These are phyloP conservation scores for Oryza punctata DNA, from an alignment of 176 grass and related monocot species.

Conservation along the genomic window DNA sequence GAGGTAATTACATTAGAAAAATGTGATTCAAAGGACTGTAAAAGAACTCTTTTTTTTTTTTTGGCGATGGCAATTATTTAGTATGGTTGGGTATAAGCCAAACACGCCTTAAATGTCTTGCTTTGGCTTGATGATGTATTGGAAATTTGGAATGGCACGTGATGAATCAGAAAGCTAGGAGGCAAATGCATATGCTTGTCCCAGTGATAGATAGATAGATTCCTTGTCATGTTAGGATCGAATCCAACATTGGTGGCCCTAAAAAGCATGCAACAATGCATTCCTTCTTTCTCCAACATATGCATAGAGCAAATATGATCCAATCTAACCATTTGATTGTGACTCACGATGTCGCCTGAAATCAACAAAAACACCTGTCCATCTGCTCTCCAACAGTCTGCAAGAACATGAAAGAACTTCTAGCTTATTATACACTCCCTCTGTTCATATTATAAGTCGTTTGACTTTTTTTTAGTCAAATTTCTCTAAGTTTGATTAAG, in stretches of 20 bases:
- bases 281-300: background rate
- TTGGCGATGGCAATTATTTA: too few relatives aligned
- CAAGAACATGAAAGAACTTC: too few relatives aligned
- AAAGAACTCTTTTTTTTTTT: background rate
- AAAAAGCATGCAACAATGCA: constrained; percentile 15
- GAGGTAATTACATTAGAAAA: too few relatives aligned
- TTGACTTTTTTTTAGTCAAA: too few relatives aligned
- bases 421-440: too few relatives aligned
- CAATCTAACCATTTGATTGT: background rate
- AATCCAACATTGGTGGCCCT: constrained; percentile 7
- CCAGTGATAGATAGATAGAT: constrained; percentile 20
- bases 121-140: background rate
- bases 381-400: background rate
- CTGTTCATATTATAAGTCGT: too few relatives aligned
- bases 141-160: background rate
- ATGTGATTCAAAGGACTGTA: background rate
- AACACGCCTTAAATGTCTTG: background rate
- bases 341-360: background rate
- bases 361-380: background rate
- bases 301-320: background rate
- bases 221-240: constrained; percentile 16
- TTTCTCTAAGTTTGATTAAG: too few relatives aligned
- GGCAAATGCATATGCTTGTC: background rate
- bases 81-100: background rate
- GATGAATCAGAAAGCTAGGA: background rate